phyloP scores from a whole-genome alignment of 495 filamentous ascomycete species.

The Elaphomyces granulatus region DNA sequence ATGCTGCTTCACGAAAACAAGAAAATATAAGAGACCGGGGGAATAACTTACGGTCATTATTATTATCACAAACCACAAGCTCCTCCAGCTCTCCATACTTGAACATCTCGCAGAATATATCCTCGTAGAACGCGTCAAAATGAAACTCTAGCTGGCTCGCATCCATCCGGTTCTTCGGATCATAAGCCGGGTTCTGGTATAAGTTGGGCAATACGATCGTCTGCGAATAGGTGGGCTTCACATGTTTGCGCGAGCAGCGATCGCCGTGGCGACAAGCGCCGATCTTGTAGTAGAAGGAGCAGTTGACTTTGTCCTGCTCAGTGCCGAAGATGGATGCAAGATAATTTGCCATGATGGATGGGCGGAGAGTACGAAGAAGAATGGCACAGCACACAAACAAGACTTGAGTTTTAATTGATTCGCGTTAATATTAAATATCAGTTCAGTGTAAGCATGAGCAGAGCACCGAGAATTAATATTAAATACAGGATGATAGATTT shows the following conservation, averaged over 20 bases:
- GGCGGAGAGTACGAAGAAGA: too few relatives aligned
- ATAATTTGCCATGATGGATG: conserved; percentile 69
- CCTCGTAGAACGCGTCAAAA: conserved; percentile 99
- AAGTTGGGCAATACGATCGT: conserved; percentile 96
- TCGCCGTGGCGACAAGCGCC: conserved; percentile 97
- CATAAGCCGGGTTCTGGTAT: conserved; percentile 97
- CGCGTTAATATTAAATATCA: too few relatives aligned
- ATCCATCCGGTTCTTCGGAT: conserved; percentile 95
- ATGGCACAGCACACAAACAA: too few relatives aligned
- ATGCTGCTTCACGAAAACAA: not conserved
- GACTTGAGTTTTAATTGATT: too few relatives aligned
- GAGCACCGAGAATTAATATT: too few relatives aligned
- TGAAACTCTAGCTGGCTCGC: conserved; percentile 89
- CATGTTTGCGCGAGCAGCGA: conserved; percentile 93
- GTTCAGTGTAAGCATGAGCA: too few relatives aligned
- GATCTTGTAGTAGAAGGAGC: conserved; percentile 90
- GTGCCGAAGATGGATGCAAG: conserved; percentile 99
- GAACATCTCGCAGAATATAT: conserved; percentile 99
- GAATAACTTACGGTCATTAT: conserved; percentile 81
- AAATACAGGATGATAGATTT: too few relatives aligned
- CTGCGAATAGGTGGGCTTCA: conserved; percentile 96
- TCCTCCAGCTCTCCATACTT: conserved; percentile 84
- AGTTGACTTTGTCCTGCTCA: conserved; percentile 92
- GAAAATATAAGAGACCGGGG: conserved; percentile 3
- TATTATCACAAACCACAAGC: conserved; percentile 84